Evolutionary conservation across 306 rosid genomes (phyloP).

Genomic region (Castanea sativa): DNA sequence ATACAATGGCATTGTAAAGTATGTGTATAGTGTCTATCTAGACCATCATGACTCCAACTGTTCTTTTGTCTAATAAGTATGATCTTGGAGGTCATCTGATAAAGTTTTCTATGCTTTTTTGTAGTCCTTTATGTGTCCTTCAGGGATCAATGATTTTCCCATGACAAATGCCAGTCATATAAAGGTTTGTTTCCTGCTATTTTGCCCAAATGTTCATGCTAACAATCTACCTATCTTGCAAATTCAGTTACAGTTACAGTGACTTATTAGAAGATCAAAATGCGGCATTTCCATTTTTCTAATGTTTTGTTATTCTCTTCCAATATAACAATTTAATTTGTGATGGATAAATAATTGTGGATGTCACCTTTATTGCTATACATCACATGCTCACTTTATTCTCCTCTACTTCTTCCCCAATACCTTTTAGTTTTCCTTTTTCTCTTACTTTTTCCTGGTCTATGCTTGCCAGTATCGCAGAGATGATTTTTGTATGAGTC

Average conservation of each 20-base stretch:
- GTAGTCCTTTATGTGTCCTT: constrained; percentile 98
- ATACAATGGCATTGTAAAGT: background rate
- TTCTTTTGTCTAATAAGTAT: background rate
- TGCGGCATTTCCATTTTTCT: background rate
- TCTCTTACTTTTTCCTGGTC: background rate
- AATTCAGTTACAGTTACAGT: constrained; percentile 1
- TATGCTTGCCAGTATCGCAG: background rate
- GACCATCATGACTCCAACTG: background rate
- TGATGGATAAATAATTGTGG: background rate
- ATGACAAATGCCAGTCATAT: constrained; percentile 81
- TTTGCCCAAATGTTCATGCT: background rate
- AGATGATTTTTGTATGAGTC: constrained; percentile 9
- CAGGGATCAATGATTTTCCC: constrained; percentile 91
- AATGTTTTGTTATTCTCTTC: background rate
- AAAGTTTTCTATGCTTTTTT: constrained; percentile 16
- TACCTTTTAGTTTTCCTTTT: background rate
- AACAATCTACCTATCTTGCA: background rate
- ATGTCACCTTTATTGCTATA: constrained; percentile 15
- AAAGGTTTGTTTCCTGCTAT: constrained; percentile 47
- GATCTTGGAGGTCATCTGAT: constrained; percentile 13
- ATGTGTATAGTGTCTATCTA: background rate
- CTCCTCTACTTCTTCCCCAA: background rate
- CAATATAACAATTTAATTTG: background rate
- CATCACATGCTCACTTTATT: background rate
- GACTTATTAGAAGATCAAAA: background rate